These are phyloP conservation scores for Pelargonium nanum DNA, from an alignment of 345 rosid species.

Conservation along the genomic window DNA sequence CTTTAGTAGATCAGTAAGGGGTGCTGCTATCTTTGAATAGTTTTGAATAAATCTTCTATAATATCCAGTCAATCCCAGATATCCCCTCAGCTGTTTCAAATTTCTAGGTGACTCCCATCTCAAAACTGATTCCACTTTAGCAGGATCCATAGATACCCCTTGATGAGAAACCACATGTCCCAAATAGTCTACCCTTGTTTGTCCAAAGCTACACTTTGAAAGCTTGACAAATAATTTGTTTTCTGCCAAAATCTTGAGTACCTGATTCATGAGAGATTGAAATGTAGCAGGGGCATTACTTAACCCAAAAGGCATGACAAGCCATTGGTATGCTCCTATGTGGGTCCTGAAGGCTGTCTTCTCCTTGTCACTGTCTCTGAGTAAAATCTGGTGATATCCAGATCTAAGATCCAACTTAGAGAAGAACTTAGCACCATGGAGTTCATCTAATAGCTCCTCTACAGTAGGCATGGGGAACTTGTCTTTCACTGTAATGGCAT, in stretches of 20 bases:
- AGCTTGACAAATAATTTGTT: neutral
- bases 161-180: neutral
- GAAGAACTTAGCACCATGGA: neutral
- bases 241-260: neutral
- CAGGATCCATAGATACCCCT: neutral
- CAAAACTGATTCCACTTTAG: neutral
- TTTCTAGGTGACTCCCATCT: neutral
- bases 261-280: neutral
- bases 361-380: neutral
- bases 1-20: neutral
- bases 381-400: neutral
- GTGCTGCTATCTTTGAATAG: neutral
- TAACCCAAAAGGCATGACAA: neutral
- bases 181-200: neutral
- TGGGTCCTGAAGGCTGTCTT: neutral
- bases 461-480: neutral
- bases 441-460: conserved; percentile 2
- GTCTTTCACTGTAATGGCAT: neutral
- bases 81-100: neutral
- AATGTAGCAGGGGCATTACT: neutral
- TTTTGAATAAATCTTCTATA: neutral
- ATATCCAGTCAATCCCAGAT: neutral
- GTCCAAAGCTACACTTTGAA: neutral
- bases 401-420: neutral
- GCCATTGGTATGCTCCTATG: neutral